Base-by-base conservation (phyloP, 805 yeast species). In the Saccharomycopsis schoenii region DNA sequence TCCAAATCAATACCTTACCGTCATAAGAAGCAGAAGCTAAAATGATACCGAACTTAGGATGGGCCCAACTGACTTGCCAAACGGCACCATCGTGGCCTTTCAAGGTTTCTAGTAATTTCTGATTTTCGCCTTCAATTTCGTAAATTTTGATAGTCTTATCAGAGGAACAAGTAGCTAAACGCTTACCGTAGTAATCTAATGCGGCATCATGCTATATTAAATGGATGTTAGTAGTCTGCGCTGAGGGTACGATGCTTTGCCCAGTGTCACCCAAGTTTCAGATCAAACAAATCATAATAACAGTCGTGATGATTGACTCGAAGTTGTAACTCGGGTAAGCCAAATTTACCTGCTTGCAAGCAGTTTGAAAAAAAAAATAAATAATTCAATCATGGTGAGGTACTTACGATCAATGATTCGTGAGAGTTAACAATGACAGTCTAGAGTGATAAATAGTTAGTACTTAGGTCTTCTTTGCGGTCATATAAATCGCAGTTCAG, bases 1-100 rank as follows among this genome's bases (percentile, higher is more conserved):
- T 87, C 99, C 99, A 94, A 68, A 94, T 84, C 64, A 92, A 76
- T 17, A 89, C 97, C 69, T 88, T 88, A 60, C 99, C 99, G 71
- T 94, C 97, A 70, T 90, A 94, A 1, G 97, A 90, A 67, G 96
- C 89, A 29, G 96, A 87, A 1, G 99, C 99, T 66, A 94, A 79
- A 65, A 93, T 89, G 14, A 90, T 86, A 47, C 99, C 99, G 70
- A 93, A 94, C 73, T 93, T 93, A 39, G 99, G 99, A 72, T 94
- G 99, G 2, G 98, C 98, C 99, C 99, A 94, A 60, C 89, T 83
- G 21, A 91, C 96, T 75, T 93, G 97, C 99, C 99, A 94, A 56
- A 94, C 97, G 12, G 99, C 98, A 40, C 98, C 99, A 65, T 91
- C 97, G 73, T 94, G 99, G 43, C 96, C 97, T 57, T 82, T 79